Evolutionary conservation across 1,284 basidiomycete species (phyloP), one percentile per base, ranked within the genome.

Genomic region (Ceratobasidium sp.): DNA sequence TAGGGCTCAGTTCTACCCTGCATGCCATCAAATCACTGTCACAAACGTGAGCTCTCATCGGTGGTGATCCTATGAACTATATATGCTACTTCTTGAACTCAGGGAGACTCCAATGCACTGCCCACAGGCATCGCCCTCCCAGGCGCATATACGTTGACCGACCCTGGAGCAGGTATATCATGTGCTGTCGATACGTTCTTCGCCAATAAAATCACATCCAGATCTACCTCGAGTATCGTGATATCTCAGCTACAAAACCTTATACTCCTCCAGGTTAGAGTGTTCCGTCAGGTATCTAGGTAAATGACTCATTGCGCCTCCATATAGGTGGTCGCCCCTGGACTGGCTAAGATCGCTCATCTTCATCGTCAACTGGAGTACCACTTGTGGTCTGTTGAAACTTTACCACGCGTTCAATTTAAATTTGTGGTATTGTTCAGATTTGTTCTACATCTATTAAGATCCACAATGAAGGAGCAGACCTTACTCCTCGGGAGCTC

Each of bases 21-120:
- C 60, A 8, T 62, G 60, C 60, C 45, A 48, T 26, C 60, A 62
- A 32, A 62, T 62, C 28, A 62, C 60, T 8, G 60, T 62, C 23
- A 62, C 60, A 46, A 62, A 62, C n/a, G 60, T 48, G 43, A 23
- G 60, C 26, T 23, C 3, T 18, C 21, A 12, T 26, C 34, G 16
- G 4, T 61, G 36, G 14, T 39, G 14, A 6, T 39, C 8, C 14
- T 6, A 39, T n/a, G 2, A 26, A 45, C 6, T 12, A 61, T 30
- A 3, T 9, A 43, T 14, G 12, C 21, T 61, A 23, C 34, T 34
- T 9, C 3, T 60, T 39, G 16, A 23, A 39, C 2, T 28, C 18
- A 62, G 60, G 60, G 60, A 6, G 60, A 43, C 6, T 46, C 60
- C 21, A 62, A 62, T 16, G 41, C 60, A 8, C 60, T 62, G 23